A percentile compares a stretch with the other conserved stretches of the same genome.
Conservation (phyloP, 192 early-diverging fungal genomes). For the Phlyctochytrium planicorne region DNA sequence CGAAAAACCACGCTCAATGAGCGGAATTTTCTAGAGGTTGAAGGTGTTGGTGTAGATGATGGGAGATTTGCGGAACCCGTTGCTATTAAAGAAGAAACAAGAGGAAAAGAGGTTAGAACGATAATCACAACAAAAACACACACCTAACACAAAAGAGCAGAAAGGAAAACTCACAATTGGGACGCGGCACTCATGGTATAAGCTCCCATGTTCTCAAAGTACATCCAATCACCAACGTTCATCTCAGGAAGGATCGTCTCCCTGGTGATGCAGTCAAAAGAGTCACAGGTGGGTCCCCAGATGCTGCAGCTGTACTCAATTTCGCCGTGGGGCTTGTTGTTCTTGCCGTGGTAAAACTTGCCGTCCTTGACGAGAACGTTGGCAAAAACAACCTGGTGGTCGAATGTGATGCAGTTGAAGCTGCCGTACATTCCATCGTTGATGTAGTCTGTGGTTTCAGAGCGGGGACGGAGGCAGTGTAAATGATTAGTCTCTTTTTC, state of each 20-base stretch:
- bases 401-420: constrained; percentile 99
- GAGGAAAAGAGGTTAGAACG: no score
- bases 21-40: no score
- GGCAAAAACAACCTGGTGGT: constrained; percentile 80
- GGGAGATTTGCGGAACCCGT: constrained; percentile 76
- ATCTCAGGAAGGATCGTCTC: constrained; percentile 73
- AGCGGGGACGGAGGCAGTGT: constrained; percentile 12
- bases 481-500: no score
- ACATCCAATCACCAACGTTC: constrained; percentile 93
- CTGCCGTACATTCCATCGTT: constrained; percentile 98
- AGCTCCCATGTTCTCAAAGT: constrained; percentile 95
- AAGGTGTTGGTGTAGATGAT: constrained; percentile 84
- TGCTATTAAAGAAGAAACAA: constrained; percentile 19
- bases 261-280: constrained; percentile 87
- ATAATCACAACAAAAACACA: no score
- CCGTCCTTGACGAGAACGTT: constrained; percentile 60
- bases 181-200: constrained; percentile 88
- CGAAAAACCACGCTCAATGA: no score
- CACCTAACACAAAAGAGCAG: constrained; percentile 1
- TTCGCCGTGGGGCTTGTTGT: constrained; percentile 16
- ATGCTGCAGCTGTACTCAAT: constrained; percentile 65
- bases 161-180: constrained; percentile 28
- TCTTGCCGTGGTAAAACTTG: constrained; percentile 32
- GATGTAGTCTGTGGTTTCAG: constrained; percentile 77
- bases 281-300: constrained; percentile 99